These are phyloP conservation scores for Fusarium sp. DNA, from an alignment of 2,329 filamentous ascomycete genomes.

Conservation along the genomic window DNA sequence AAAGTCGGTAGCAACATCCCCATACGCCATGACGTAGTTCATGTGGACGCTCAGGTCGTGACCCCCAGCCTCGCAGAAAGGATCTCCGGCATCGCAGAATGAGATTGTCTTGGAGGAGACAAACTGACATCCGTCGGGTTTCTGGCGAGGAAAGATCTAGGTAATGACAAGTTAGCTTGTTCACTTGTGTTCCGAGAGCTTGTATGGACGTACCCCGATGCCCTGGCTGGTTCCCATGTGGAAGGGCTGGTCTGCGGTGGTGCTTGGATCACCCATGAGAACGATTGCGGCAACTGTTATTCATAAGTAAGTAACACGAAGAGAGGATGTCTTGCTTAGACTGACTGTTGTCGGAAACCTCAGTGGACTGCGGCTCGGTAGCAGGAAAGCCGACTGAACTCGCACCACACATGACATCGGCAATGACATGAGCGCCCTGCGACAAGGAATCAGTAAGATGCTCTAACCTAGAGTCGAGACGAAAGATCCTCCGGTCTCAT, in stretches of 20 bases:
- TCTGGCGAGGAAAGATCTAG: constrained; percentile 36
- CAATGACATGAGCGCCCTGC: constrained; percentile 40
- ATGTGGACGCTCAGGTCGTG: constrained; percentile 33
- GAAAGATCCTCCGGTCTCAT: neutral
- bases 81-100: constrained; percentile 35
- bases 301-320: neutral
- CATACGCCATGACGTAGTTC: constrained; percentile 35
- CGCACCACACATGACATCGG: constrained; percentile 39
- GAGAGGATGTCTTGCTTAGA: rapidly evolving
- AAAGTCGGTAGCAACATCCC: constrained; percentile 23
- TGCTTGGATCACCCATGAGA: constrained; percentile 43
- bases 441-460: neutral
- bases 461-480: rapidly evolving
- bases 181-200: rapidly evolving
- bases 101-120: constrained; percentile 28
- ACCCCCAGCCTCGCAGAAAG: constrained; percentile 38
- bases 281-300: constrained; percentile 33
- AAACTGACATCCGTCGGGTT: constrained; percentile 24
- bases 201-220: constrained; percentile 29
- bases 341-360: constrained; percentile 27
- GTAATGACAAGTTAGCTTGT: neutral
- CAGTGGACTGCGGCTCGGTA: constrained; percentile 20
- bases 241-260: constrained; percentile 29
- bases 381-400: constrained; percentile 36
- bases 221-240: constrained; percentile 34